Percentiles rank a stretch among this genome's conserved stretches.
These are phyloP conservation scores for Nicotiana sylvestris DNA, from an alignment of 257 asterid genomes.

Conservation along the genomic window DNA sequence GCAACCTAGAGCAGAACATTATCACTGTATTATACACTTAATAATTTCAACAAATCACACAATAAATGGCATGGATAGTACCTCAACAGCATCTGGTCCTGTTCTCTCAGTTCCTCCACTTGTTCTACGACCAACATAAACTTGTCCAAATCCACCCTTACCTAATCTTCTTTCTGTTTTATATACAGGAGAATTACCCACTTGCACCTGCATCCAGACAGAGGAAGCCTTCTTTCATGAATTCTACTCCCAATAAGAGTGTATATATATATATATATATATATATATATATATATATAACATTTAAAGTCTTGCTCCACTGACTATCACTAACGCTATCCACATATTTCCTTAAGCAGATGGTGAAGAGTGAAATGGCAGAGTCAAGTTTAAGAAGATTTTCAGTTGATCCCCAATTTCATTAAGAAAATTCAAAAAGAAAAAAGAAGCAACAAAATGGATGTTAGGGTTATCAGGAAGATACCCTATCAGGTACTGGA, in stretches of 20 bases:
- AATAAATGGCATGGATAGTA: constrained; percentile 17
- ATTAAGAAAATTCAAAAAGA: background rate
- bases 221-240: constrained; percentile 4
- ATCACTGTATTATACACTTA: background rate
- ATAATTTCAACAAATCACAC: background rate
- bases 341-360: background rate
- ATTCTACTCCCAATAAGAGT: background rate
- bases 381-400: background rate
- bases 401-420: background rate
- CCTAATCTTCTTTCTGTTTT: constrained; percentile 86
- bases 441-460: too few species aligned
- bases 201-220: constrained; percentile 72
- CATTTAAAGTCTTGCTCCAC: background rate
- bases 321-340: background rate
- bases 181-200: constrained; percentile 87
- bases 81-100: constrained; percentile 95
- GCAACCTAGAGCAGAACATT: constrained; percentile 7
- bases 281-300: background rate
- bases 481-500: constrained; percentile 98
- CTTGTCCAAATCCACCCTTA: constrained; percentile 97
- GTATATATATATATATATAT: too few species aligned
- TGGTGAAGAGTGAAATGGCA: background rate
- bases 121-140: constrained; percentile 79
- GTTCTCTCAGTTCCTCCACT: constrained; percentile 78
- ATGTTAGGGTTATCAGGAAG: background rate